Conservation (phyloP, 495 filamentous ascomycete genomes). For the Hypomontagnella monticulosa region DNA sequence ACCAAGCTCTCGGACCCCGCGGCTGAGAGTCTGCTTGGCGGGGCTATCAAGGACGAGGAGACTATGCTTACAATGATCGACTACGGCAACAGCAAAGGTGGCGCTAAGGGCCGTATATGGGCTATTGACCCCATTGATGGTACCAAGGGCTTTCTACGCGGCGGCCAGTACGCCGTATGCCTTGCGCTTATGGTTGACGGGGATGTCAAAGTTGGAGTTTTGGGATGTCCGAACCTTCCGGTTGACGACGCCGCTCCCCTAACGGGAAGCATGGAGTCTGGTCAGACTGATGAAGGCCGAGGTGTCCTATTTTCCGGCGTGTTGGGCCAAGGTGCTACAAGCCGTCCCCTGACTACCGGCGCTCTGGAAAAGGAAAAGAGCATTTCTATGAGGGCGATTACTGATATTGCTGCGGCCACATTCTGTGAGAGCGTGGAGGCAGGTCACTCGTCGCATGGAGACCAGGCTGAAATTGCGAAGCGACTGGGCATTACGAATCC, state of each 20-base stretch:
- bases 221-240: constrained; percentile 94
- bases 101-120: constrained; percentile 87
- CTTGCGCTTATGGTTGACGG: constrained; percentile 91
- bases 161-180: constrained; percentile 98
- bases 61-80: constrained; percentile 90
- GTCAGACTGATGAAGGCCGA: constrained; percentile 72
- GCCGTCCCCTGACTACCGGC: constrained; percentile 71
- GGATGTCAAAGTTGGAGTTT: constrained; percentile 91
- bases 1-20: constrained; percentile 74
- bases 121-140: constrained; percentile 97
- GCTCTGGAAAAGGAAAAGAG: constrained; percentile 65
- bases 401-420: constrained; percentile 78
- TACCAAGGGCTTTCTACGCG: constrained; percentile 94
- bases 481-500: constrained; percentile 84
- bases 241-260: constrained; percentile 78
- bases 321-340: constrained; percentile 76
- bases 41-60: constrained; percentile 71
- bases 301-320: constrained; percentile 89
- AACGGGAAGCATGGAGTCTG: constrained; percentile 69
- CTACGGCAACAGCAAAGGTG: constrained; percentile 80
- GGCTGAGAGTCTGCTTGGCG: constrained; percentile 73
- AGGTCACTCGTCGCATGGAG: constrained; percentile 86
- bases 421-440: constrained; percentile 97
- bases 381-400: constrained; percentile 80
- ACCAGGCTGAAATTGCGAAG: constrained; percentile 84